Evolutionary conservation across 352 stramenopile species (phyloP).

Genomic region (Elongisporangium prolatum): DNA sequence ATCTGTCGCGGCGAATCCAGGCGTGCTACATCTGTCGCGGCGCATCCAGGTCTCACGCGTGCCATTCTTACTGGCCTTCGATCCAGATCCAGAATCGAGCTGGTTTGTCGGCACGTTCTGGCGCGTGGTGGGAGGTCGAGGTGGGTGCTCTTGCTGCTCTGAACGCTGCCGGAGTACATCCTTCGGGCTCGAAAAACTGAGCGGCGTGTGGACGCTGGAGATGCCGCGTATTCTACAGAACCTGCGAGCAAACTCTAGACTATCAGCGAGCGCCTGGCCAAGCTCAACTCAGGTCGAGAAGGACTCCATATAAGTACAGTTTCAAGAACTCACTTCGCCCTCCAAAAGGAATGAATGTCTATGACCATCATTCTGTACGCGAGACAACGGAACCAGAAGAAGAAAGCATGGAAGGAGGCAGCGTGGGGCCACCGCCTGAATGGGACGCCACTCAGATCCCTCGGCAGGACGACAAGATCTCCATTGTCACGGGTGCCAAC

Average conservation of each 20-base stretch:
- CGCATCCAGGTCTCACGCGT: constrained; percentile 17
- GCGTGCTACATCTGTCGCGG: constrained; percentile 1
- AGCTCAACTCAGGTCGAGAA: not conserved
- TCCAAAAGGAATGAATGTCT: no score
- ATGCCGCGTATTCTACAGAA: constrained; percentile 15
- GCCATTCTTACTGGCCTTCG: constrained; percentile 9
- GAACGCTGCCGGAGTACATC: not conserved
- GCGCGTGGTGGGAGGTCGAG: no score
- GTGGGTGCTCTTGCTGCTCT: not conserved
- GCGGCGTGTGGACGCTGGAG: no score
- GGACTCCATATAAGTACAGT: no score
- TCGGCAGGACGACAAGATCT: constrained; percentile 15
- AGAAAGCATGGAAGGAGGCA: no score
- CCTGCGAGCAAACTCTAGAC: constrained; percentile 29
- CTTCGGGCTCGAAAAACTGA: no score
- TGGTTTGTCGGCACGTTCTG: no score
- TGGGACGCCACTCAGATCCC: constrained; percentile 25
- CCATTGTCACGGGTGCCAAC: constrained; percentile 34
- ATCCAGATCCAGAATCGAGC: no score
- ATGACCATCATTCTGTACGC: no score
- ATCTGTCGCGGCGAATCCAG: no score
- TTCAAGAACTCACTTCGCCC: no score
- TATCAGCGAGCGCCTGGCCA: constrained; percentile 24
- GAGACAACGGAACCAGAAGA: no score
- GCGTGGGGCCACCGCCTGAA: not conserved